Base-by-base conservation (phyloP, 148 eudicot species). In the Heliamphora exappendiculata region DNA sequence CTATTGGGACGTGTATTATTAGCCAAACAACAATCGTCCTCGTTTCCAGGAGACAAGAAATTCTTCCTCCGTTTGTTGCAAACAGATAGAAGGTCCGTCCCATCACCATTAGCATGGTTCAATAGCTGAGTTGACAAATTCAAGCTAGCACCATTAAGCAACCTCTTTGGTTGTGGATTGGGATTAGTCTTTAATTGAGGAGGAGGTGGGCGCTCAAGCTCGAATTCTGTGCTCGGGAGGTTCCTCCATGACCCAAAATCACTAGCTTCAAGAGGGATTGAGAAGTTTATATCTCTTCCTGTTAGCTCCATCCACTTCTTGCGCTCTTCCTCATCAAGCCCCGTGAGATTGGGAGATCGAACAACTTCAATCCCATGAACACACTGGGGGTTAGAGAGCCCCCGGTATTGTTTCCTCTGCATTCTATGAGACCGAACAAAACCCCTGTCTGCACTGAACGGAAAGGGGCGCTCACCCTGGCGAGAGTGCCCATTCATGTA, bases 341-440 rank as follows among this genome's bases (percentile, higher is more conserved):
- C 70, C 74, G 22, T 74, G 34, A 89, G 75, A 72, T 80, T 86
- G 0, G 92, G 92, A 5, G 88, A 75, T 1, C 54, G 78, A 70
- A 89, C 86, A 28, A 89, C 78, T 49, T 89, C 90, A 67, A 89
- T 83, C 74, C 92, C 92, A 75, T 89, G 92, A 69, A 89, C 86
- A 80, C 92, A 89, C 73, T 89, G 92, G 6, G 92, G 90, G 69
- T 87, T 89, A 50, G 92, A 89, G 73, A 89, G 69, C 5, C 92
- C 92, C 60, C 90, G 53, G 75, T 87, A 89, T 41, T 89, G 92
- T 57, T 89, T 89, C 85, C 92, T 85, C 72, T 89, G 92, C 92
- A 89, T 89, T 69, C 83, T 85, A 70, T 89, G 92, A 22, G 92
- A 89, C 36, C 92, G 73, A 68, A 89, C 88, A 34, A 89, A 89